phyloP scores from a whole-genome alignment of 176 grass and related monocot genomes.

The Carex littledalei region DNA sequence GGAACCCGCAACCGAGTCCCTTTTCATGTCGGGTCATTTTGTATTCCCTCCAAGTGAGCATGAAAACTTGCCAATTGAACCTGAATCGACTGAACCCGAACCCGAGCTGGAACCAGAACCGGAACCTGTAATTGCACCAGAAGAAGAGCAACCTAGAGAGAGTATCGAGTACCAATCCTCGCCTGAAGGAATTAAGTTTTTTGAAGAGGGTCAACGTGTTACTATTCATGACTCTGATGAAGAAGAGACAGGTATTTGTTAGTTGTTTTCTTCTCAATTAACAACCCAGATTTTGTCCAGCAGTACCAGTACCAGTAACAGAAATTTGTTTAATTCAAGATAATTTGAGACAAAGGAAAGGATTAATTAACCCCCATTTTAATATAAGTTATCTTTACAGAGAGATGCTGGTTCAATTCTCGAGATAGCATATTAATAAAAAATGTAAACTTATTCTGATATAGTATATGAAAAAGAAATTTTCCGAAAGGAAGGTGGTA shows the following conservation, averaged over 20 bases:
- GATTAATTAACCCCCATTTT: not conserved
- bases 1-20: not conserved
- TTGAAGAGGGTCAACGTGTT: conserved; percentile 20
- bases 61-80: conserved; percentile 72
- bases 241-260: conserved; percentile 22
- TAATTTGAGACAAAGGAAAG: not conserved
- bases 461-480: not conserved
- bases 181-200: conserved; percentile 10
- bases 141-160: conserved; percentile 15
- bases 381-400: not conserved
- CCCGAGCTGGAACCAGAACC: not conserved
- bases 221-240: conserved; percentile 7
- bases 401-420: too few species aligned
- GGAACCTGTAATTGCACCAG: not conserved
- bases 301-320: not conserved
- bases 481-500: not conserved
- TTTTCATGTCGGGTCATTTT: conserved; percentile 46
- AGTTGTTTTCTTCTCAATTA: conserved; percentile 2
- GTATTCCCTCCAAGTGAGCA: conserved; percentile 83
- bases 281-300: not conserved
- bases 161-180: not conserved
- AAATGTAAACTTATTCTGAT: not conserved
- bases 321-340: not conserved
- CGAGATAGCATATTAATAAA: too few species aligned
- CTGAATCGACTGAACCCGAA: conserved; percentile 15